phyloP scores from a whole-genome alignment of 2,329 filamentous ascomycete species.

The Claviceps quebecensis region DNA sequence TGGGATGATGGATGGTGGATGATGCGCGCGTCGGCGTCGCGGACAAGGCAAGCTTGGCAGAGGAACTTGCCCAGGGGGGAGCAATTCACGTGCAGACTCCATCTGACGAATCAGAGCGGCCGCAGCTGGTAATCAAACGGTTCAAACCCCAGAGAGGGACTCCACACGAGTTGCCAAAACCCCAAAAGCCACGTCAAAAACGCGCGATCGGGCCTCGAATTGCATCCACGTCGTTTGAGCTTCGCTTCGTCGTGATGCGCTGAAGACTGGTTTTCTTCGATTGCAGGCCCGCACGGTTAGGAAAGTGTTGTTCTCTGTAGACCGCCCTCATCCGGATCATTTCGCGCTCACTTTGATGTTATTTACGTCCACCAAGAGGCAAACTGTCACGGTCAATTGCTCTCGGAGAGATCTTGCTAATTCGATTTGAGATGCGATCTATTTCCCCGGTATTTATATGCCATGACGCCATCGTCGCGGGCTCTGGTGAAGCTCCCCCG shows the following conservation, averaged over 20 bases:
- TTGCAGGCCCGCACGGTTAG: not conserved
- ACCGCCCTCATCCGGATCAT: not conserved
- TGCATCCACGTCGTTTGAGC: not conserved
- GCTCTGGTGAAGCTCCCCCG: slow-evolving; percentile 14
- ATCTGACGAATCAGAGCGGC: slow-evolving; percentile 3
- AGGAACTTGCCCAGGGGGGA: not conserved
- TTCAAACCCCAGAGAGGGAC: not conserved
- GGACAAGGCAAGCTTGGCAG: slow-evolving; percentile 1
- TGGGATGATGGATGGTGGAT: slow-evolving; percentile 2
- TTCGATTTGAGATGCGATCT: slow-evolving; percentile 1
- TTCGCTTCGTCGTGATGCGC: not conserved
- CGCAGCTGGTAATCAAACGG: not conserved
- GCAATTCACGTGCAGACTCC: slow-evolving; percentile 4
- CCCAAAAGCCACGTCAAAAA: not conserved
- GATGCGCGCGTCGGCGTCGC: slow-evolving; percentile 8
- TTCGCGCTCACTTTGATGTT: slow-evolving; percentile 2
- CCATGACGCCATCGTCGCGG: slow-evolving; percentile 15
- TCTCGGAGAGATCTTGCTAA: not conserved
- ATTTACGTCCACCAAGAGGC: not conserved
- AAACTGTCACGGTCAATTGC: not conserved
- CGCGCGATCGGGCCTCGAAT: slow-evolving; percentile 1
- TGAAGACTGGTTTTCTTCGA: not conserved
- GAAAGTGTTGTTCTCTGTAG: not conserved
- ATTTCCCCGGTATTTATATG: slow-evolving; percentile 3
- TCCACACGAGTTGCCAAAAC: slow-evolving; percentile 1